Conservation (phyloP, 2,329 filamentous ascomycete species). For the Trichoderma sp. region DNA sequence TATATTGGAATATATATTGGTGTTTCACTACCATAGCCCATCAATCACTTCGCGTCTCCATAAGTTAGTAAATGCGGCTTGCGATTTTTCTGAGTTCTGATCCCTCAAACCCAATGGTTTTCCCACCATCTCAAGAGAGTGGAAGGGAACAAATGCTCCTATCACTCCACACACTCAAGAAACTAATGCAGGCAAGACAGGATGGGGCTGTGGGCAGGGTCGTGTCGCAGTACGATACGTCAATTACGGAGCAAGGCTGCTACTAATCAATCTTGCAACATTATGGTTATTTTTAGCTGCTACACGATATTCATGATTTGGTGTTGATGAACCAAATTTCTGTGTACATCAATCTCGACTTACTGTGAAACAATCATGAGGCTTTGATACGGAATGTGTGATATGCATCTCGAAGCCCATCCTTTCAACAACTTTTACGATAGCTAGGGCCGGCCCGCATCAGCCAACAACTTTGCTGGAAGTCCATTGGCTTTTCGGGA, state of each 20-base stretch:
- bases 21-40: neutral
- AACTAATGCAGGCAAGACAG: neutral
- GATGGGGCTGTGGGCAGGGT: neutral
- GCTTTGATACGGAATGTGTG: neutral
- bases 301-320: neutral
- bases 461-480: neutral
- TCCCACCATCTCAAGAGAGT: neutral
- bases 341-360: neutral
- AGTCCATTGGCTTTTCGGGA: neutral
- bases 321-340: neutral
- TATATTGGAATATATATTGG: neutral
- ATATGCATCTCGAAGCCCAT: neutral
- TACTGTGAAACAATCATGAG: neutral
- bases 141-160: neutral
- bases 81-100: neutral
- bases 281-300: neutral
- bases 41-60: neutral
- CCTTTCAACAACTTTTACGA: neutral
- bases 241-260: neutral
- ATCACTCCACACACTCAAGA: neutral
- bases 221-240: neutral
- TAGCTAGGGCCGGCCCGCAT: neutral
- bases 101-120: neutral
- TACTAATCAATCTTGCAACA: neutral
- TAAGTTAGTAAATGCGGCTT: neutral